Base-by-base conservation (phyloP, 75 land plant species). In the Pinus albicaulis region DNA sequence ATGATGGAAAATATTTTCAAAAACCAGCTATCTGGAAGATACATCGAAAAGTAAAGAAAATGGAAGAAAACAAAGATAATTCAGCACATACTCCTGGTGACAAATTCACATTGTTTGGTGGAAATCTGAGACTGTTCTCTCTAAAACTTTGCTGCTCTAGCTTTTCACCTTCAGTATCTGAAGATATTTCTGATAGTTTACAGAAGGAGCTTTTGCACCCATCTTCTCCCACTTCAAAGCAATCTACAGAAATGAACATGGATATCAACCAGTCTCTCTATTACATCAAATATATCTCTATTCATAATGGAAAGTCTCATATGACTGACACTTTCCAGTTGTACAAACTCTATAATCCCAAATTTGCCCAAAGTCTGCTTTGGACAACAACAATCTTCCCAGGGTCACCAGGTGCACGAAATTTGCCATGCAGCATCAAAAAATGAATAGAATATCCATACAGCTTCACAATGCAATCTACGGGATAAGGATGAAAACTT, bases 321-420 rank as follows among this genome's bases (percentile, higher is more conserved):
- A 38, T 20, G 44, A 55, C 71, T 22, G 63, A 96, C 99, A n/a
- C 90, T 97, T 97, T 77, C 99, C 99, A 62, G 99, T 97, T 85
- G 85, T 7, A 95, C 95, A 72, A 97, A 62, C 81, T 97, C 98
- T 81, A 78, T 97, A 53, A 94, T 94, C 56, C 99, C 99, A 87
- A 97, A 97, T 76, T 97, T 97, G 56, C 84, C 83, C 25, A 92
- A 85, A 71, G 81, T 89, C 57, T n/a, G n/a, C 87, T 79, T 62
- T 87, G 86, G 3, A 97, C 80, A 34, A 98, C 95, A 78, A 82
- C 92, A 36, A 97, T 85, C 86, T 97, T 97, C 10, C 99, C 99
- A 56, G 99, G 93, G 86, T 97, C 99, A 71, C 99, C 99, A 53
- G 99, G 94, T 53, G 94, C 98, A 98, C 94, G 83, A 63, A 82